Percentiles rank a stretch among this genome's conserved stretches.
Conservation (phyloP, 495 filamentous ascomycete species). For the Aspergillus baeticus region DNA sequence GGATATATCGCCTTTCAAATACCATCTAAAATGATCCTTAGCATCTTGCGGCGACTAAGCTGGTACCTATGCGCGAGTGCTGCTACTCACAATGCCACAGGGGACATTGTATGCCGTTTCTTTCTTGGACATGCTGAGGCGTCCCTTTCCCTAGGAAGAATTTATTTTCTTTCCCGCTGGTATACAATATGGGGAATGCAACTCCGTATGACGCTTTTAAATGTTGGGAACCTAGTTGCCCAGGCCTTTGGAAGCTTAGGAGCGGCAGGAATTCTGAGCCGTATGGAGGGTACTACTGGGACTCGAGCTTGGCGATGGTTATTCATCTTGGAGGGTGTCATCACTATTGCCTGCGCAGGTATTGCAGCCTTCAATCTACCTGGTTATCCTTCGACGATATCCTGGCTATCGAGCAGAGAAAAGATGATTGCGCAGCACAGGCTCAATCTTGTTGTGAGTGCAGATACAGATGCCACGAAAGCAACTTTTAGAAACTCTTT, state of each 20-base stretch:
- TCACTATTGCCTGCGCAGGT: neutral
- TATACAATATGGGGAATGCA: neutral
- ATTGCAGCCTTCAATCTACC: neutral
- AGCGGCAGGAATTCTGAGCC: neutral
- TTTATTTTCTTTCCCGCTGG: neutral
- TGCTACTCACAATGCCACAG: neutral
- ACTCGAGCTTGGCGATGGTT: conserved; percentile 1
- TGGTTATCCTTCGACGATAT: neutral
- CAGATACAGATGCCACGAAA: neutral
- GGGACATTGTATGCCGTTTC: neutral
- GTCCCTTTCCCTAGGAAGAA: neutral
- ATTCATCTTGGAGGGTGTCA: neutral
- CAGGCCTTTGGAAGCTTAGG: neutral
- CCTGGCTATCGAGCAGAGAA: neutral
- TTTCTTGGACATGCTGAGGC: neutral
- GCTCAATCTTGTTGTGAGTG: neutral
- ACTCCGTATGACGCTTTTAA: neutral
- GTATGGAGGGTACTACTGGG: conserved; percentile 1
- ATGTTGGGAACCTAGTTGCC: neutral
- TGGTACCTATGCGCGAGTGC: neutral
- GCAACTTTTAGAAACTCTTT: neutral
- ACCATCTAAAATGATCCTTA: neutral
- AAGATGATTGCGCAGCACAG: neutral
- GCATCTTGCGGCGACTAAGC: neutral
- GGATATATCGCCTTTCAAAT: conserved; percentile 3